Base-by-base conservation (phyloP, 371 early-diverging fungal genomes). In the Chytridium lagenaria region DNA sequence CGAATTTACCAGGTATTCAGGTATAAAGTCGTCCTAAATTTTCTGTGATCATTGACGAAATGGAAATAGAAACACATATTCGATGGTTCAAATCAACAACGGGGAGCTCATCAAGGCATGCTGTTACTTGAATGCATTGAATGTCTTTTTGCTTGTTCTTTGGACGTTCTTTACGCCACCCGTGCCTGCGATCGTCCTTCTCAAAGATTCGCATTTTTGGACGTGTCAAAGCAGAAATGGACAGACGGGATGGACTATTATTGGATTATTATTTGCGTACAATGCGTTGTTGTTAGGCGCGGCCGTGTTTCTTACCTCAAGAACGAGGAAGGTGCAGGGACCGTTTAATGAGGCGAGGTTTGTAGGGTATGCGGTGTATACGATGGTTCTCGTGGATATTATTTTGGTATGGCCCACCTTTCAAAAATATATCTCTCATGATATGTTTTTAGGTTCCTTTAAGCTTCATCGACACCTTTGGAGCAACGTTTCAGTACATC, bases 111-210 rank as follows among this genome's bases (percentile, higher is more conserved):
- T 66, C 44, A 38, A 44, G 19, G n/a, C 38, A 3, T 12, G 16
- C 5, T 12, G 12, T 2, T 12, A 12, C 28, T 40, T 66, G 40
- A n/a, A n/a, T n/a, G 39, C 26, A 2, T 40, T 40, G 12, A 37
- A 66, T 16, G 23, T 66, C n/a, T 15, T 44, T 16, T 7, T 66
- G n/a, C 28, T 66, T 2, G 49, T 30, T 37, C 26, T 66, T 2
- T 66, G 66, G 66, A 66, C 66, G 19, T n/a, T 66, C 40, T n/a
- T 66, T n/a, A 15, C 2, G 2, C 66, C 66, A 2, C 66, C 66
- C 10, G 44, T 10, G 28, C 66, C 66, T 5, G 30, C 66, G 3
- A 19, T 38, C 2, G 66, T 44, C 2, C 2, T 19, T 15, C 44
- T 26, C 66, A 66, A 7, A 2, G 66, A 66, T 22, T 30, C 66